Percentiles rank a stretch among this genome's conserved stretches.
Evolutionary conservation across 2,329 filamentous ascomycete species (phyloP).

Genomic region (Colletotrichum scovillei): DNA sequence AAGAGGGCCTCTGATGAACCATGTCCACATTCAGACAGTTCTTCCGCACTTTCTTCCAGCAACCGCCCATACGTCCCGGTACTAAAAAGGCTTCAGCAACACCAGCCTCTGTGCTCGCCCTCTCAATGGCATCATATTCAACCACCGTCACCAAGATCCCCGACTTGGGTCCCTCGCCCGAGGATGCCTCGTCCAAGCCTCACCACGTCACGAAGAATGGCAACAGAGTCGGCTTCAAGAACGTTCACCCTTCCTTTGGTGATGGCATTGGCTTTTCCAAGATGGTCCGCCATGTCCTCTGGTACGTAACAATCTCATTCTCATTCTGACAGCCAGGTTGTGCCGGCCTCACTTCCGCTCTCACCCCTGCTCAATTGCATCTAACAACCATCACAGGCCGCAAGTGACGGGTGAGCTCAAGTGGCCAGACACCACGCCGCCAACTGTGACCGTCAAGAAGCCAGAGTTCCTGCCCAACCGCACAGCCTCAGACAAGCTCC

Average conservation of each 20-base stretch:
- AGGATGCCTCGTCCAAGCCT: slow-evolving; percentile 56
- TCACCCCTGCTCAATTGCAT: neutral
- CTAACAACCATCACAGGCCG: slow-evolving; percentile 43
- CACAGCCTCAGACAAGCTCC: slow-evolving; percentile 67
- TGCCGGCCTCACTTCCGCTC: neutral
- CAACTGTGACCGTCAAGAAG: slow-evolving; percentile 73
- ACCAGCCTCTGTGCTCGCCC: slow-evolving; percentile 28
- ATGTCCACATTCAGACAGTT: slow-evolving; percentile 31
- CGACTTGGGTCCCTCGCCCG: slow-evolving; percentile 48
- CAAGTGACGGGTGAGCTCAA: slow-evolving; percentile 53
- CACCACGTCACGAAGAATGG: slow-evolving; percentile 61
- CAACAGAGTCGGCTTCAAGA: slow-evolving; percentile 57
- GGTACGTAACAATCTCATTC: slow-evolving; percentile 43
- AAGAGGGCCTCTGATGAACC: neutral
- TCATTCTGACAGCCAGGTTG: neutral
- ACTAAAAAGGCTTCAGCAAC: slow-evolving; percentile 28
- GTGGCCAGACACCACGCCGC: slow-evolving; percentile 70
- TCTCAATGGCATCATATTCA: slow-evolving; percentile 36
- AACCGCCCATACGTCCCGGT: slow-evolving; percentile 13
- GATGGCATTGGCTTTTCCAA: slow-evolving; percentile 33
- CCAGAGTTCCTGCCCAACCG: slow-evolving; percentile 75
- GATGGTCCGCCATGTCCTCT: slow-evolving; percentile 47
- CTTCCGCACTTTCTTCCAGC: slow-evolving; percentile 18
- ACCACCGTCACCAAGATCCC: slow-evolving; percentile 49
- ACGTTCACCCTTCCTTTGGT: slow-evolving; percentile 61